phyloP scores from a whole-genome alignment of 2,329 filamentous ascomycete genomes.

The Tolypocladium capitatum region DNA sequence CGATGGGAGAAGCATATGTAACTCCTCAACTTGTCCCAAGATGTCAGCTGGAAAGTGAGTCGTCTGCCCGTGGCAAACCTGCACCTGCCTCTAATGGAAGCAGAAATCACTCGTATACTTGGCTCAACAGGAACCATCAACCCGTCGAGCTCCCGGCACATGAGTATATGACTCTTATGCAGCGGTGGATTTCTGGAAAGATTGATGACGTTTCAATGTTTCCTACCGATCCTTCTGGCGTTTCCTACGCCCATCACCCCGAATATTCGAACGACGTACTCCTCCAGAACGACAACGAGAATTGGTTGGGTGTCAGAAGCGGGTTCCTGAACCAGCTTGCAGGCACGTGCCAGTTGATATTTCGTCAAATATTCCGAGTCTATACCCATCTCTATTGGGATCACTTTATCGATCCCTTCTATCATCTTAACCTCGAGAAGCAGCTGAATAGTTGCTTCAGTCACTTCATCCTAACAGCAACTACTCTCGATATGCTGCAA shows the following conservation, averaged over 20 bases:
- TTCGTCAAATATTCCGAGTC: slow-evolving; percentile 92
- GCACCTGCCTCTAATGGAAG: background rate
- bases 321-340: slow-evolving; percentile 79
- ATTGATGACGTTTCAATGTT: slow-evolving; percentile 75
- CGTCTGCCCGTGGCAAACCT: background rate
- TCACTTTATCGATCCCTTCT: slow-evolving; percentile 70
- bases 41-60: slow-evolving; percentile 91
- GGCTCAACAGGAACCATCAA: slow-evolving; percentile 31
- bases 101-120: slow-evolving; percentile 18
- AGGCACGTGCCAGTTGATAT: slow-evolving; percentile 74
- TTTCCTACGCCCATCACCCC: slow-evolving; percentile 47
- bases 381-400: slow-evolving; percentile 94
- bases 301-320: slow-evolving; percentile 76
- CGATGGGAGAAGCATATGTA: slow-evolving; percentile 68
- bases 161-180: slow-evolving; percentile 83
- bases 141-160: slow-evolving; percentile 78
- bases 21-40: slow-evolving; percentile 66
- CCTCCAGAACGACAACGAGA: slow-evolving; percentile 40
- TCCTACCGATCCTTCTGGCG: slow-evolving; percentile 60
- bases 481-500: slow-evolving; percentile 63
- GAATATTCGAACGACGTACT: slow-evolving; percentile 35
- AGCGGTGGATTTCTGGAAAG: slow-evolving; percentile 89
- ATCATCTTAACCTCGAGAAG: slow-evolving; percentile 61
- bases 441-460: slow-evolving; percentile 73
- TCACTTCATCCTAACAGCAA: slow-evolving; percentile 64